phyloP scores from a whole-genome alignment of 1,284 basidiomycete genomes.

The Prillingera fragicola region DNA sequence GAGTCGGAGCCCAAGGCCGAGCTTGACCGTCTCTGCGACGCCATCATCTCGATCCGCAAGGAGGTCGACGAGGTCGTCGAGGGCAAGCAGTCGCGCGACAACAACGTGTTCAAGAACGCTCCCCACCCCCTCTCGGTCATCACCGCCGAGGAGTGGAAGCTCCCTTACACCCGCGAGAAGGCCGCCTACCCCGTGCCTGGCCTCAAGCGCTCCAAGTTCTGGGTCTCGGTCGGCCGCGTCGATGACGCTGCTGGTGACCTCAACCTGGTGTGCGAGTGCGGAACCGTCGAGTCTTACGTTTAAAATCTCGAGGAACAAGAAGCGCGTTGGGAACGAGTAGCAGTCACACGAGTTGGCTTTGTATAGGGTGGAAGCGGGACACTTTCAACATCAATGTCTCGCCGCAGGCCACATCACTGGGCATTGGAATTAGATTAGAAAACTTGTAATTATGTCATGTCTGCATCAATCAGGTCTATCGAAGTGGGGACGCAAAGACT shows the following conservation, averaged over 20 bases:
- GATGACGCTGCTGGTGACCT: conserved; percentile 61
- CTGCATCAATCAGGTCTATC: too few relatives aligned
- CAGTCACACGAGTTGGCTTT: not conserved
- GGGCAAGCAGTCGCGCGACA: conserved; percentile 73
- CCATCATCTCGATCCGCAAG: conserved; percentile 89
- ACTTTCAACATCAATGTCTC: not conserved
- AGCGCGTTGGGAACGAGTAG: not conserved
- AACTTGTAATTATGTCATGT: too few relatives aligned
- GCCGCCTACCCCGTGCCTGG: conserved; percentile 78
- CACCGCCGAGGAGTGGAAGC: conserved; percentile 73
- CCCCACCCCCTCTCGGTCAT: conserved; percentile 82
- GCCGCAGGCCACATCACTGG: conserved; percentile 1
- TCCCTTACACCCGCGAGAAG: conserved; percentile 75
- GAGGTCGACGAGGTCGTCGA: conserved; percentile 83
- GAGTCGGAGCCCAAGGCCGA: conserved; percentile 88
- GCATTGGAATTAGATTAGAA: conserved; percentile 5
- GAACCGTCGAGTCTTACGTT: conserved; percentile 69
- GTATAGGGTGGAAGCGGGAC: too few relatives aligned
- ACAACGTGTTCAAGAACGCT: conserved; percentile 88
- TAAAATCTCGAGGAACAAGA: conserved; percentile 1
- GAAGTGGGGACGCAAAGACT: too few relatives aligned
- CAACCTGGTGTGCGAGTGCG: conserved; percentile 68
- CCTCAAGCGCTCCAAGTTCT: conserved; percentile 82
- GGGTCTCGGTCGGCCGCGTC: conserved; percentile 82
- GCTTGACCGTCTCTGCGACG: conserved; percentile 89